Base-by-base conservation (phyloP, 371 early-diverging fungal species). In the Mortierella sp. region DNA sequence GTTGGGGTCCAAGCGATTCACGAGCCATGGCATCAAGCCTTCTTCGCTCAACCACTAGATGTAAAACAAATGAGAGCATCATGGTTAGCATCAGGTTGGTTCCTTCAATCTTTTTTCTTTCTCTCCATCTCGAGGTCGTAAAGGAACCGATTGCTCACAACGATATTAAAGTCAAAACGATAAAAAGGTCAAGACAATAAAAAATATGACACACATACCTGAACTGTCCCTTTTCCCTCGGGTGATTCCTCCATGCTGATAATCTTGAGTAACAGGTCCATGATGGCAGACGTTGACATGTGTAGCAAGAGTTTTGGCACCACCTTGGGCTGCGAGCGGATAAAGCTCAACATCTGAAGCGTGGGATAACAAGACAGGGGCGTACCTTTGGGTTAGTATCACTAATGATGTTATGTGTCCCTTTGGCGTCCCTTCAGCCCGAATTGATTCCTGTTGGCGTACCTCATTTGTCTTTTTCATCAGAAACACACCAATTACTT, bases 191-290 rank as follows among this genome's bases (percentile, higher is more conserved):
- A n/a, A n/a, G n/a, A n/a, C 26, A 7, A 67, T 10, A 26, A 14
- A 53, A 16, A 58, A 29, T 16, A 58, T 19, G 26, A 45, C 14
- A 22, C 16, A 64, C 74, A 47, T 76, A 94, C 95, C 90, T 91
- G 90, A 34, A 95, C 91, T 58, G 93, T 87, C 8, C 96, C 95
- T 67, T 88, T 91, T 24, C 94, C 97, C 70, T 96, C 95, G 13
- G 95, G 91, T 26, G 95, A 84, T 79, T 97, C 98, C 74, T 97
- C 97, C 70, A 97, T 86, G 73, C 95, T 95, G 70, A 97, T 95
- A 19, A 98, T 87, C 68, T 96, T 98, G 58, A 98, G 89, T 52
- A 97, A 80, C 31, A 98, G 85, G 82, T 98, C 99, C 85, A 96
- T 95, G 53, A 98, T 93, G 4, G 97, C 92, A 34, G 96, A 92